These are phyloP conservation scores for Orbilia quercus DNA, from an alignment of 2,329 filamentous ascomycete genomes.

Conservation along the genomic window DNA sequence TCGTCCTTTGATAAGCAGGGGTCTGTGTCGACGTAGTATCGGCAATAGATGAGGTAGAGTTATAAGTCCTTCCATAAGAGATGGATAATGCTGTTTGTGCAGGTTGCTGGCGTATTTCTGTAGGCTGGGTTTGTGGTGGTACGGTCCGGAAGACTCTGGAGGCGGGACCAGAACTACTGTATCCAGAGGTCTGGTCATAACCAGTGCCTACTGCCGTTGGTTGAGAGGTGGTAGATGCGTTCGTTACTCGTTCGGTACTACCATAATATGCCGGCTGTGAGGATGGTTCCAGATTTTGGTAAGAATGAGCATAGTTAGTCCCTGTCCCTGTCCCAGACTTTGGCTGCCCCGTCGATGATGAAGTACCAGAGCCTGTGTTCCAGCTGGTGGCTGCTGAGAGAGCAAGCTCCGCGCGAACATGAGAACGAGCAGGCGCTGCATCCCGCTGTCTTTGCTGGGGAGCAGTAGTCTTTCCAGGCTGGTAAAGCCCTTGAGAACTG, in stretches of 20 bases:
- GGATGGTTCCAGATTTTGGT: slow-evolving; percentile 1
- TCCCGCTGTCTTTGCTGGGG: slow-evolving; percentile 18
- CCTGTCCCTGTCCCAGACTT: not conserved
- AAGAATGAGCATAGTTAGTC: slow-evolving; percentile 21
- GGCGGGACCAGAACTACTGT: slow-evolving; percentile 14
- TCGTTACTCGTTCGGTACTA: slow-evolving; percentile 4
- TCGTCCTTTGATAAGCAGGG: slow-evolving; percentile 15
- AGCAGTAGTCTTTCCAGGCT: not conserved
- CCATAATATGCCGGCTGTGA: slow-evolving; percentile 17
- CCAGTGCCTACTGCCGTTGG: not conserved
- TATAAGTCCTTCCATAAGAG: slow-evolving; percentile 15
- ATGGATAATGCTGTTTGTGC: slow-evolving; percentile 13
- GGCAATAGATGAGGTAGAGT: slow-evolving; percentile 5
- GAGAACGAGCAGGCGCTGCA: slow-evolving; percentile 1
- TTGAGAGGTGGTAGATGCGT: not conserved
- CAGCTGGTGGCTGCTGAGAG: slow-evolving; percentile 13
- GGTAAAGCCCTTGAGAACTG: slow-evolving; percentile 33
- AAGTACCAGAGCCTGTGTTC: slow-evolving; percentile 12
- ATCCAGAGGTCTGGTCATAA: slow-evolving; percentile 6
- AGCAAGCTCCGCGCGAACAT: slow-evolving; percentile 29
- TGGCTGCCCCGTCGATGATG: not conserved
- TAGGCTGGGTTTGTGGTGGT: not conserved
- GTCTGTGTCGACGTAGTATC: not conserved
- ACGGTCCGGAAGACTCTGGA: not conserved
- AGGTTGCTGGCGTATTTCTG: slow-evolving; percentile 13